Evolutionary conservation across 495 filamentous ascomycete species (phyloP).

Genomic region (Penicillium ucsense): DNA sequence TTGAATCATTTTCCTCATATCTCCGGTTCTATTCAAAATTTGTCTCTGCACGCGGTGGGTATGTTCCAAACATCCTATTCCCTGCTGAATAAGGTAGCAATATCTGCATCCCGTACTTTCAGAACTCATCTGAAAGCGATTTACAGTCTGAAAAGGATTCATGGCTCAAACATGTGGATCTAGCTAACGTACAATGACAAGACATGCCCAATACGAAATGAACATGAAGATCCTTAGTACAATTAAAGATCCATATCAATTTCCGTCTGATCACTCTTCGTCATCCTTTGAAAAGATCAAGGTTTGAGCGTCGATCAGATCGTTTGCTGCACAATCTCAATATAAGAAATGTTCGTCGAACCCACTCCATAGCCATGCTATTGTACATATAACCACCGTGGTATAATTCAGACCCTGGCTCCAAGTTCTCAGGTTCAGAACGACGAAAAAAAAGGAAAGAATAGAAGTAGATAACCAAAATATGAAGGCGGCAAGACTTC

Average conservation of each 20-base stretch:
- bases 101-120: too few relatives aligned
- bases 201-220: background rate
- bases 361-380: constrained; percentile 14
- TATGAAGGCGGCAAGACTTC: background rate
- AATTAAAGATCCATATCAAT: too few relatives aligned
- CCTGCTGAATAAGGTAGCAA: too few relatives aligned
- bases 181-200: background rate
- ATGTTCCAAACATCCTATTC: too few relatives aligned
- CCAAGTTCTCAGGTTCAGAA: background rate
- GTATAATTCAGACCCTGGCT: constrained; percentile 5
- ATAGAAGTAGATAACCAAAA: background rate
- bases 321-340: background rate
- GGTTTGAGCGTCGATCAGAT: background rate
- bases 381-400: constrained; percentile 14
- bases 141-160: too few relatives aligned
- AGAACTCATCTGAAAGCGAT: too few relatives aligned
- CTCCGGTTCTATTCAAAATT: background rate
- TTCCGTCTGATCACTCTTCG: too few relatives aligned
- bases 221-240: too few relatives aligned
- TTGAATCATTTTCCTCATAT: background rate
- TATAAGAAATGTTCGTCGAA: constrained; percentile 4
- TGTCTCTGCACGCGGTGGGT: too few relatives aligned
- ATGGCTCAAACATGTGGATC: too few relatives aligned
- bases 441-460: background rate
- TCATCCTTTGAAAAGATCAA: too few relatives aligned